Evolutionary conservation across 176 grass and related monocot genomes (phyloP).

Genomic region (Saccharum officinarum): DNA sequence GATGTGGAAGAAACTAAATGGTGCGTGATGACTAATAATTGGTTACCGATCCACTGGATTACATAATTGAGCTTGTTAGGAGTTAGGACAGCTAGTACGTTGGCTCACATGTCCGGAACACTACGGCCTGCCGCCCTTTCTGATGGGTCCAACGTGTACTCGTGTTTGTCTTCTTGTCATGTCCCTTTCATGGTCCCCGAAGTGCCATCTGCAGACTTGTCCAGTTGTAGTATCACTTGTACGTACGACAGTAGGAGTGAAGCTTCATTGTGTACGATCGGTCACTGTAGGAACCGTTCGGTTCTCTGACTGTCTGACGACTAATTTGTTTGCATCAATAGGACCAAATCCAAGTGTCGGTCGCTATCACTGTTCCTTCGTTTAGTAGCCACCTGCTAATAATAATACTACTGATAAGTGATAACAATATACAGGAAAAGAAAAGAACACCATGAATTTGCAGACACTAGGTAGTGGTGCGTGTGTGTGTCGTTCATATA

Average conservation of each 20-base stretch:
- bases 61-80: not conserved
- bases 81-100: not conserved
- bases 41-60: not conserved
- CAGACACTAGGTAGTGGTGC: not conserved
- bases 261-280: slow-evolving; percentile 4
- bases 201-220: not conserved
- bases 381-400: not conserved
- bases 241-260: not conserved
- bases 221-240: not conserved
- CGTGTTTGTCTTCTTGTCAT: slow-evolving; percentile 1
- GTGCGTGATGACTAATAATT: not conserved
- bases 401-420: not conserved
- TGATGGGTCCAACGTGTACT: slow-evolving; percentile 22
- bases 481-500: not conserved
- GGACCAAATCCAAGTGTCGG: not conserved
- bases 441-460: not conserved
- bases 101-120: slow-evolving; percentile 1
- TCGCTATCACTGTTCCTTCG: not conserved
- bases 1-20: not conserved
- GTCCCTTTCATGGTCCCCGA: slow-evolving; percentile 1
- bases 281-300: not conserved
- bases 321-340: slow-evolving; percentile 29
- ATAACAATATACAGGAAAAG: not conserved
- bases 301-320: not conserved
- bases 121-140: not conserved